These are phyloP conservation scores for Syzygium aqueum DNA, from an alignment of 345 rosid genomes.

Conservation along the genomic window DNA sequence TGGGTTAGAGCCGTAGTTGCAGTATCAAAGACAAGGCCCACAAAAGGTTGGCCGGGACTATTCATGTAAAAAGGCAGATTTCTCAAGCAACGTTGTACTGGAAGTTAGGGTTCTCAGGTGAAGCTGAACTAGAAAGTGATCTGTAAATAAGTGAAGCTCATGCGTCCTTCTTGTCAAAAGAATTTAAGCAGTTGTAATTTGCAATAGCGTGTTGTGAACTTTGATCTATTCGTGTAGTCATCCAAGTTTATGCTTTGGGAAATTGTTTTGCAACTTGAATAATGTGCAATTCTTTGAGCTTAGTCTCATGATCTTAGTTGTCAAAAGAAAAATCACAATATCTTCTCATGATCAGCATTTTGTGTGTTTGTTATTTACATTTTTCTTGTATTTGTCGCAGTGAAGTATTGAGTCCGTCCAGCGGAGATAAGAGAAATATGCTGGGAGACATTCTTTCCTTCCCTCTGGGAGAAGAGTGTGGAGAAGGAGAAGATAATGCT, in stretches of 20 bases:
- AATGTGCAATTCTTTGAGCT: neutral
- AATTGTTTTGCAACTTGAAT: neutral
- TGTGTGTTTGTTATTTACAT: neutral
- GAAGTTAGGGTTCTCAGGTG: neutral
- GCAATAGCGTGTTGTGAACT: neutral
- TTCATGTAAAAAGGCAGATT: neutral
- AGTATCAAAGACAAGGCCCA: neutral
- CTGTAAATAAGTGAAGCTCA: neutral
- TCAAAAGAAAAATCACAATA: neutral
- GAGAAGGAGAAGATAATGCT: neutral
- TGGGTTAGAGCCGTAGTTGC: neutral
- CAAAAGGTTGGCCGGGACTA: neutral
- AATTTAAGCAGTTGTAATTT: neutral
- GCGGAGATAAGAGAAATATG: neutral
- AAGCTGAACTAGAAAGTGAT: neutral
- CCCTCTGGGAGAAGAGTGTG: neutral
- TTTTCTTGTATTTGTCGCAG: neutral
- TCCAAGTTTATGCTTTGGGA: neutral
- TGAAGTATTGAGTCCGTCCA: neutral
- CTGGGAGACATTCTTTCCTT: neutral
- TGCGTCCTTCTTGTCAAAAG: neutral
- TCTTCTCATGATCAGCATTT: neutral
- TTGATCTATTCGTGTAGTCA: neutral
- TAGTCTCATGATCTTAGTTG: neutral
- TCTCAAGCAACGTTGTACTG: neutral